phyloP scores from a whole-genome alignment of 176 grass and related monocot species.

The Oryza glaberrima region DNA sequence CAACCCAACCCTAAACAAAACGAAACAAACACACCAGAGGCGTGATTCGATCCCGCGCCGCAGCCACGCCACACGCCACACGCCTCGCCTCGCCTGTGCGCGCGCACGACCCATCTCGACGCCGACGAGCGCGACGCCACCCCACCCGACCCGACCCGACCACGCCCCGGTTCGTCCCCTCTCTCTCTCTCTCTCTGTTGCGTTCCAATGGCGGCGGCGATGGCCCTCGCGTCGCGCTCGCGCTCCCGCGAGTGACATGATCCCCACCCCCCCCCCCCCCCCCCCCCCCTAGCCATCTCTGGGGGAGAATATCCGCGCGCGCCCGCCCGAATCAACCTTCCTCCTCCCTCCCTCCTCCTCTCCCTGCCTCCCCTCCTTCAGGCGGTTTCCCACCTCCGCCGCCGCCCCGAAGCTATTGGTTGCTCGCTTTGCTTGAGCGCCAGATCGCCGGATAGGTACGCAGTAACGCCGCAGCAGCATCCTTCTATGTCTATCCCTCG shows the following conservation, averaged over 20 bases:
- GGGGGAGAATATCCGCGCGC: constrained; percentile 42
- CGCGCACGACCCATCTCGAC: constrained; percentile 3
- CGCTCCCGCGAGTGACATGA: constrained; percentile 36
- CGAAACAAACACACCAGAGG: background rate
- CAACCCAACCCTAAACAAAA: background rate
- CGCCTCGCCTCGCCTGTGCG: background rate
- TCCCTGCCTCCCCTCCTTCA: constrained; percentile 17
- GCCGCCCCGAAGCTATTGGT: background rate
- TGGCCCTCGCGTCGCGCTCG: background rate
- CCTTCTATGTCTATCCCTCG: background rate
- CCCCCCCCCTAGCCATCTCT: background rate
- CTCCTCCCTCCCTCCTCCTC: background rate
- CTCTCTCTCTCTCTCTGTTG: background rate
- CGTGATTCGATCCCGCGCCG: background rate
- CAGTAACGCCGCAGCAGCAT: background rate
- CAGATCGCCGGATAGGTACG: constrained; percentile 28
- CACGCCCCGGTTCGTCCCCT: background rate
- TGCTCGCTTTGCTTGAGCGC: background rate
- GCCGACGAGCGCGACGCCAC: constrained; percentile 39
- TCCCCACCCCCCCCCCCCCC: background rate
- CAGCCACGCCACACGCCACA: background rate
- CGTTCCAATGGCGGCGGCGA: constrained; percentile 43
- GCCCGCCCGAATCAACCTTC: background rate
- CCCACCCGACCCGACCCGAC: background rate
- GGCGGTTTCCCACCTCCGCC: constrained; percentile 1